These are phyloP conservation scores for Rhodotorula babjevae DNA, from an alignment of 768 basidiomycete species.

Conservation along the genomic window DNA sequence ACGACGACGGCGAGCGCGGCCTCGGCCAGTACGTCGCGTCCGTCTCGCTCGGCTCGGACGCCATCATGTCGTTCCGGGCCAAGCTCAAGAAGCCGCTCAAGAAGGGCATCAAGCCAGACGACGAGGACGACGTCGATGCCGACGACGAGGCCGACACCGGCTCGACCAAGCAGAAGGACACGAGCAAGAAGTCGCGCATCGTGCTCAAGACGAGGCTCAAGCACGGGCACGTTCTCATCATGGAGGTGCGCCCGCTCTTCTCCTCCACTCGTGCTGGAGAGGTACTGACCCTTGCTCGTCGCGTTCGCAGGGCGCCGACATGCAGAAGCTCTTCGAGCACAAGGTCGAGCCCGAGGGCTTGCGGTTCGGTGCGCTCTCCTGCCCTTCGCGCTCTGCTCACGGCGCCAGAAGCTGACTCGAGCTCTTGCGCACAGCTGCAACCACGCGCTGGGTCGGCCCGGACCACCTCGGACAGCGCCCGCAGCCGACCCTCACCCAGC, in stretches of 20 bases:
- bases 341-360: constrained; percentile 26
- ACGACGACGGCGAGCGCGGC: constrained; percentile 47
- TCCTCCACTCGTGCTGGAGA: no score
- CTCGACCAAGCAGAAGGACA: neutral
- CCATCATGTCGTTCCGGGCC: constrained; percentile 44
- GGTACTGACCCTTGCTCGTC: no score
- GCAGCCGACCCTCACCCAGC: no score
- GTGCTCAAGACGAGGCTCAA: constrained; percentile 2
- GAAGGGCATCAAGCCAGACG: neutral
- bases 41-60: constrained; percentile 44
- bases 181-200: neutral
- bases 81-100: constrained; percentile 28
- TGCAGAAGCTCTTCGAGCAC: constrained; percentile 25
- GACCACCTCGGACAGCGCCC: no score
- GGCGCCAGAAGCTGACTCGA: no score
- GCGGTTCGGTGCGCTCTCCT: constrained; percentile 15
- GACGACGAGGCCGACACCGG: neutral
- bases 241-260: constrained; percentile 2
- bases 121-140: neutral
- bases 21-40: constrained; percentile 45
- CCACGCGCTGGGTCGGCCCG: no score
- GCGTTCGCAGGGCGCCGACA: constrained; percentile 4
- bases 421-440: no score
- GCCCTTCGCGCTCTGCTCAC: no score
- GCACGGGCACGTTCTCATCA: constrained; percentile 14